phyloP scores from a whole-genome alignment of 2,329 filamentous ascomycete genomes.

The Sporothrix schenckii region DNA sequence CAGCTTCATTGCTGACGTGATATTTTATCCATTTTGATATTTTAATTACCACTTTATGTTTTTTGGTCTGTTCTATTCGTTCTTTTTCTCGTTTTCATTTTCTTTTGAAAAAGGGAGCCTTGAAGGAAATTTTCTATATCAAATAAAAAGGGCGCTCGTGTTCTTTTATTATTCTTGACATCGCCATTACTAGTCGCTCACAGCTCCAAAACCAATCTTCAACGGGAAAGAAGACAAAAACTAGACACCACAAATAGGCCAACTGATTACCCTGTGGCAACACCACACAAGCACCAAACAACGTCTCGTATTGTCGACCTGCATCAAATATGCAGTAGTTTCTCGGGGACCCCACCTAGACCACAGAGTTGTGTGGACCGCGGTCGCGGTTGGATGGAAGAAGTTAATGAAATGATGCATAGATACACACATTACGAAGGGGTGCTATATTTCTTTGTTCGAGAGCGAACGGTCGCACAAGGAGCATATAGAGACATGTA shows the following conservation, averaged over 20 bases:
- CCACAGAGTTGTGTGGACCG: not conserved
- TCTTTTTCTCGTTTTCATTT: not conserved
- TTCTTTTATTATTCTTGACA: too few species aligned
- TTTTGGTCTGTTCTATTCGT: too few species aligned
- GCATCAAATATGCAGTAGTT: not conserved
- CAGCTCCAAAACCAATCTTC: too few species aligned
- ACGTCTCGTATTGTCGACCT: not conserved
- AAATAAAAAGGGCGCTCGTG: not conserved
- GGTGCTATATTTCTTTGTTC: not conserved
- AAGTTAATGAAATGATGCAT: not conserved
- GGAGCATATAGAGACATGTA: conserved; percentile 11
- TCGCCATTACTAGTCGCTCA: too few species aligned
- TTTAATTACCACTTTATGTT: too few species aligned
- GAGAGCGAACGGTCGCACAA: conserved; percentile 7
- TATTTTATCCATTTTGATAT: too few species aligned
- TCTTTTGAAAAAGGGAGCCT: not conserved
- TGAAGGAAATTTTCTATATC: not conserved
- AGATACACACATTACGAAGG: not conserved
- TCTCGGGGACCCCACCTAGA: not conserved
- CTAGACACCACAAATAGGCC: too few species aligned
- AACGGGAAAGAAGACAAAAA: too few species aligned
- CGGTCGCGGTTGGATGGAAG: not conserved
- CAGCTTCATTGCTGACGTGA: too few species aligned
- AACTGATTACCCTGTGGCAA: not conserved
- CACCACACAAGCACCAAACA: not conserved